Evolutionary conservation across 2,329 filamentous ascomycete species (phyloP).

Genomic region (Elsinoe australis): DNA sequence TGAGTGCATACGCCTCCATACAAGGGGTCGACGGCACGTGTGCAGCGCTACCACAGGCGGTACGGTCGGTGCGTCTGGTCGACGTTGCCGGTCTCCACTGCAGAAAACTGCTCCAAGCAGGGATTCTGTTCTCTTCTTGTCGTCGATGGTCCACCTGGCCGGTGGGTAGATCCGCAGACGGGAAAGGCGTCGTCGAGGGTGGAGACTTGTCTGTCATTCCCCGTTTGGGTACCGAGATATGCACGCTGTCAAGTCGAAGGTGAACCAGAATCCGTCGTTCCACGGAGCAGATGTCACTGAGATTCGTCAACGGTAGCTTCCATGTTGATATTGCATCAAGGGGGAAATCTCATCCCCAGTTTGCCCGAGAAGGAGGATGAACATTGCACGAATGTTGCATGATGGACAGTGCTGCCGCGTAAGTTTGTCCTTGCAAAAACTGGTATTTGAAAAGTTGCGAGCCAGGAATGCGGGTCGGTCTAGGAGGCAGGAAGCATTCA

Average conservation of each 20-base stretch:
- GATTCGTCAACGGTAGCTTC: too few species aligned
- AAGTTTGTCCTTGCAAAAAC: not conserved
- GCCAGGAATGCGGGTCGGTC: not conserved
- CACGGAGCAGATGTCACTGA: too few species aligned
- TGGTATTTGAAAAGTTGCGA: not conserved
- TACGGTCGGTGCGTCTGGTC: too few species aligned
- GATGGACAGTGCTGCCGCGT: not conserved
- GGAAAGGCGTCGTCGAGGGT: not conserved
- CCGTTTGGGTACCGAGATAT: too few species aligned
- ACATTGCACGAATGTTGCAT: slow-evolving; percentile 1
- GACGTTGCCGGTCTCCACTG: not conserved
- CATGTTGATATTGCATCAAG: too few species aligned
- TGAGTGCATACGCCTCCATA: not conserved
- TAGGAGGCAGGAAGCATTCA: not conserved
- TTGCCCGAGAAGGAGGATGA: too few species aligned
- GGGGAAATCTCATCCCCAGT: too few species aligned
- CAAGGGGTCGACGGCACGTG: not conserved
- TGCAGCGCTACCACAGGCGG: not conserved
- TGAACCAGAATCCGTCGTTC: too few species aligned
- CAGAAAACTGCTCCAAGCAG: not conserved
- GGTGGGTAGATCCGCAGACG: slow-evolving; percentile 1
- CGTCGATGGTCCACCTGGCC: not conserved
- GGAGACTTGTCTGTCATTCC: too few species aligned
- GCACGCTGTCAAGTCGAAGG: too few species aligned
- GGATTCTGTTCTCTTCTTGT: not conserved